Percentiles rank a stretch among this genome's conserved stretches.
Conservation (phyloP, 1,139 yeast species). For the Suhomyces ambrosiae region DNA sequence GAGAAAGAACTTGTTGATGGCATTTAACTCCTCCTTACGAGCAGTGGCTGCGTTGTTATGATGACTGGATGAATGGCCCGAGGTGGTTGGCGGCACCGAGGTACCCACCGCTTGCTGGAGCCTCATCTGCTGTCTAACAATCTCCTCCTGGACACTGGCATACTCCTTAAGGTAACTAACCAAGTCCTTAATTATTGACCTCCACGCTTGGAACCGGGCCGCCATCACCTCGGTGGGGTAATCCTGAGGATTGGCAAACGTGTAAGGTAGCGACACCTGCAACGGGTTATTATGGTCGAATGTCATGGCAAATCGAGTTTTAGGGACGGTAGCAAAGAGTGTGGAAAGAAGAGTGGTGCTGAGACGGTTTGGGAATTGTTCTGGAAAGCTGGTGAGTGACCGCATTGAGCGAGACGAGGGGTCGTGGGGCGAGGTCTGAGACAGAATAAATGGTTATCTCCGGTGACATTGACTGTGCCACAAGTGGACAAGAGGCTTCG, state of each 20-base stretch:
- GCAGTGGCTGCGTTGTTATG: slow-evolving; percentile 13
- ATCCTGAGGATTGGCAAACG: slow-evolving; percentile 32
- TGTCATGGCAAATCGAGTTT: too few species aligned
- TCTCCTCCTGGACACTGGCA: slow-evolving; percentile 84
- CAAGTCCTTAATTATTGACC: slow-evolving; percentile 73
- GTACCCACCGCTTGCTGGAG: slow-evolving; percentile 73
- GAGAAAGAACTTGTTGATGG: slow-evolving; percentile 56
- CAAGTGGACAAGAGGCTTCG: too few species aligned
- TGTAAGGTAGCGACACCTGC: slow-evolving; percentile 42
- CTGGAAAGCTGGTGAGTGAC: too few species aligned
- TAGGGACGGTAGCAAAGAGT: too few species aligned
- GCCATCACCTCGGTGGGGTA: slow-evolving; percentile 87
- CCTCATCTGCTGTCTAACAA: slow-evolving; percentile 78
- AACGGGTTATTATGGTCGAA: slow-evolving; percentile 38
- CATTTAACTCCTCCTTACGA: slow-evolving; percentile 33
- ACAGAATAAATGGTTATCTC: too few species aligned
- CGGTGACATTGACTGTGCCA: too few species aligned
- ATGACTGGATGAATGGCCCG: slow-evolving; percentile 12
- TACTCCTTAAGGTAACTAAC: slow-evolving; percentile 76
- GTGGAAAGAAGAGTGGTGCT: slow-evolving; percentile 2
- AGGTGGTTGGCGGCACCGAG: slow-evolving; percentile 19
- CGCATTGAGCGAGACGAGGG: too few species aligned
- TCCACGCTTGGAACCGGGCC: slow-evolving; percentile 82
- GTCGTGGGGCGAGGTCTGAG: too few species aligned
- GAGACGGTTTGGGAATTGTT: too few species aligned